Evolutionary conservation across 805 yeast genomes (phyloP).

Genomic region (Clavispora santaluciae): DNA sequence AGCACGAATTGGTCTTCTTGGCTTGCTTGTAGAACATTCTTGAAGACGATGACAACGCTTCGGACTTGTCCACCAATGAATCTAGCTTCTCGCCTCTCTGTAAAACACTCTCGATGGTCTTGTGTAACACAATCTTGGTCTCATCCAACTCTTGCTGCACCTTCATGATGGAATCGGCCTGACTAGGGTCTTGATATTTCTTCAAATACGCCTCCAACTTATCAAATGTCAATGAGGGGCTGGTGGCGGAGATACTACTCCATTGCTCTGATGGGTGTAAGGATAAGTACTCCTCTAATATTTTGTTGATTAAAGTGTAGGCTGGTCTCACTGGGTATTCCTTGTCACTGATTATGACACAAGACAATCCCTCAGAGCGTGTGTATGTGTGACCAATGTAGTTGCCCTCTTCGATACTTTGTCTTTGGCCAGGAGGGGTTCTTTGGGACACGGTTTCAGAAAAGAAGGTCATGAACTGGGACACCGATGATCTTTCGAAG

Average conservation of each 20-base stretch:
- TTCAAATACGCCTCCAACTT: constrained; percentile 64
- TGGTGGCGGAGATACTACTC: constrained; percentile 45
- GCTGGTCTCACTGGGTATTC: constrained; percentile 98
- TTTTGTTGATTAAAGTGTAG: constrained; percentile 83
- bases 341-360: constrained; percentile 87
- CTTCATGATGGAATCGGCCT: constrained; percentile 94
- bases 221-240: constrained; percentile 45
- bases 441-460: constrained; percentile 86
- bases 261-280: constrained; percentile 75
- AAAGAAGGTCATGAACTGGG: constrained; percentile 93
- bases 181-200: constrained; percentile 93
- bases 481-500: constrained; percentile 77
- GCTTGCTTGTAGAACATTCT: constrained; percentile 97
- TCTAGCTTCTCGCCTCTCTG: constrained; percentile 97
- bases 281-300: constrained; percentile 83
- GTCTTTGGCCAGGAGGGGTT: constrained; percentile 87
- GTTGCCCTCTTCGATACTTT: constrained; percentile 85
- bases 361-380: constrained; percentile 85
- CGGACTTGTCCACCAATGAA: constrained; percentile 90
- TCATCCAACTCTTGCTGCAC: constrained; percentile 98
- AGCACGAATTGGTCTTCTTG: constrained; percentile 54
- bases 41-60: constrained; percentile 81
- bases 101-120: constrained; percentile 88
- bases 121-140: constrained; percentile 92
- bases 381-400: constrained; percentile 91